Evolutionary conservation across 2,329 filamentous ascomycete genomes (phyloP), one percentile per base, ranked within the genome.

Genomic region (Fusarium nematophilum): DNA sequence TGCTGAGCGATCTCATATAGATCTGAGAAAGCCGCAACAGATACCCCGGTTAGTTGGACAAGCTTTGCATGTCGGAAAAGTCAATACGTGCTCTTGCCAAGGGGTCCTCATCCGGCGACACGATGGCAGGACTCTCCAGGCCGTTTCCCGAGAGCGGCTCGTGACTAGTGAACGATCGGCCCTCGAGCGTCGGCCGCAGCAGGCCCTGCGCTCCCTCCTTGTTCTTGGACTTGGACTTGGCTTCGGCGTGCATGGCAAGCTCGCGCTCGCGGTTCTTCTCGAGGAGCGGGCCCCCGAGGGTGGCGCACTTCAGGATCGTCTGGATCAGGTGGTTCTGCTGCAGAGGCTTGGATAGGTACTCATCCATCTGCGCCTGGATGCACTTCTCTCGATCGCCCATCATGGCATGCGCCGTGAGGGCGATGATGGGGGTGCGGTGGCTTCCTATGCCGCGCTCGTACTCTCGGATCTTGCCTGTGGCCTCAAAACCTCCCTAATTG

Each of bases 281-380:
- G 46, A 94, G 83, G 47, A 96, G 81, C 44, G 90, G 89, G 38
- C 92, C 90, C 53, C 94, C 93, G 27, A 98, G 87, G 5, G 95
- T 97, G 10, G 93, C 94, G 73, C 94, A 98, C 75, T 97, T 97
- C 63, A 98, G 85, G 57, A 99, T 98, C 1, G 93, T 97, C 79
- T 98, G 94, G 70, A 98, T 97, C 71, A 98, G 89, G 75, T 97
- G 92, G 74, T 96, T 97, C 73, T 97, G 94, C 76, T 97, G 96
- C 58, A 98, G 82, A 21, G 94, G 94, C 75, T 99, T 99, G 14
- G 94, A 97, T 34, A 99, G 82, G 73, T 99, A 99, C 76, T 99
- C 95, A 75, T 99, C 95, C 95, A 99, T 99, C 79, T 98, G 93
- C 9, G 94, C 95, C 74, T 97, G 92, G 59, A 99, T 96, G 76